These are phyloP conservation scores for Chaetomium tenue DNA, from an alignment of 495 filamentous ascomycete genomes.

Conservation along the genomic window DNA sequence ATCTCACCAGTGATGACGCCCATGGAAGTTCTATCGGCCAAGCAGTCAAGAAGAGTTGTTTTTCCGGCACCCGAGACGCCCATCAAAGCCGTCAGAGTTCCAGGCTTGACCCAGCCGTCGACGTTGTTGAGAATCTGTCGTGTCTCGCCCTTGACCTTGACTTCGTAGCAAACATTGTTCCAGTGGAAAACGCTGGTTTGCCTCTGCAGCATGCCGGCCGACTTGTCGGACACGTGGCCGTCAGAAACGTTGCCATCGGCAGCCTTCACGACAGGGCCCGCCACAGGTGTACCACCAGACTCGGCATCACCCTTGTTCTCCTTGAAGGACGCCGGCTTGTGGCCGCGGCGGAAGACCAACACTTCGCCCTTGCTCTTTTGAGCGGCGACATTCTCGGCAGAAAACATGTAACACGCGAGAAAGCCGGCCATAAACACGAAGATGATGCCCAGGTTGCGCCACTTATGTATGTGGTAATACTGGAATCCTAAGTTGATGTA, in stretches of 20 bases:
- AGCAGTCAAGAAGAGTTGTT: slow-evolving; percentile 68
- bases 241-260: slow-evolving; percentile 43
- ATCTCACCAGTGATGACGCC: slow-evolving; percentile 84
- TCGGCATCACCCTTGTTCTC: slow-evolving; percentile 56
- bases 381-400: slow-evolving; percentile 71
- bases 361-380: slow-evolving; percentile 87
- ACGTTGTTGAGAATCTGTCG: slow-evolving; percentile 80
- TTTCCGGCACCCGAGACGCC: slow-evolving; percentile 72
- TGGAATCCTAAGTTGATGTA: slow-evolving; percentile 62
- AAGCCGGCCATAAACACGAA: slow-evolving; percentile 70
- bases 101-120: slow-evolving; percentile 89
- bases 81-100: slow-evolving; percentile 87
- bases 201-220: slow-evolving; percentile 52
- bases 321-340: slow-evolving; percentile 58
- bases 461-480: slow-evolving; percentile 63
- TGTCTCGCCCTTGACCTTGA: slow-evolving; percentile 76
- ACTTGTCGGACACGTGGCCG: slow-evolving; percentile 51
- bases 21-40: slow-evolving; percentile 79
- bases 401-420: slow-evolving; percentile 62
- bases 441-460: slow-evolving; percentile 82
- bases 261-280: slow-evolving; percentile 38
- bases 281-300: slow-evolving; percentile 50
- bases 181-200: slow-evolving; percentile 74
- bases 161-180: slow-evolving; percentile 81
- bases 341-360: slow-evolving; percentile 76